Evolutionary conservation across 768 basidiomycete genomes (phyloP), one percentile per base, ranked within the genome.

Genomic region (Termitomyces sp.): DNA sequence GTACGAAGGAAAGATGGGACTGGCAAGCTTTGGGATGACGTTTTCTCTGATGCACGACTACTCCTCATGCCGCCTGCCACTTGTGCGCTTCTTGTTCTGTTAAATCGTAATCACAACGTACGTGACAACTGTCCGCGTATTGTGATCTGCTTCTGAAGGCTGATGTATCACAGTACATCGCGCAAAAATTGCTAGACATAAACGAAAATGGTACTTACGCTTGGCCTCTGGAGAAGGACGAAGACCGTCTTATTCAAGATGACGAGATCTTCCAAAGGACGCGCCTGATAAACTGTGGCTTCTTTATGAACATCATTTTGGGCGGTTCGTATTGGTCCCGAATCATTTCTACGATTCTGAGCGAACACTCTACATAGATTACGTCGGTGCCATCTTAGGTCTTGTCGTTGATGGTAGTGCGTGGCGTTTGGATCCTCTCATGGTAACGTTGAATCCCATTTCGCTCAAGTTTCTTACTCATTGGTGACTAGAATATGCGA

Each of bases 231-330:
- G 64, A 62, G 7, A 60, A 63, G 12, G 65, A 72, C 5, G 68
- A 73, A 5, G 66, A 67, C 43, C 62, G 60, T 9, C 72, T 64
- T 47, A 51, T 67, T 14, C 91, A 92, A 68, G 91, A 92, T 58
- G 85, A 90, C 54, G 91, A 92, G 66, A 85, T 92, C 50, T 92
- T 90, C 75, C 80, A 89, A 60, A 83, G 87, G 34, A 79, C 88
- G 10, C 82, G 91, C 52, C 76, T 91, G 50, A 85, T 92, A 49
- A 92, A 92, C 70, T 86, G 85, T 56, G 87, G 82, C 3, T 87
- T 79, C 66, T 88, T 89, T 66, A 83, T 88, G 81, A 82, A 86
- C 62, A 82, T 87, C 40, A 86, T 91, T 66, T 75, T 91, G 46
- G 81, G 81, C 31, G 81, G 81, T 80, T 63, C 15, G 70, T 56